A percentile compares a stretch with the other conserved stretches of the same genome.
These are phyloP conservation scores for Knoxdaviesia proteae DNA, from an alignment of 2,329 filamentous ascomycete genomes.

Conservation along the genomic window DNA sequence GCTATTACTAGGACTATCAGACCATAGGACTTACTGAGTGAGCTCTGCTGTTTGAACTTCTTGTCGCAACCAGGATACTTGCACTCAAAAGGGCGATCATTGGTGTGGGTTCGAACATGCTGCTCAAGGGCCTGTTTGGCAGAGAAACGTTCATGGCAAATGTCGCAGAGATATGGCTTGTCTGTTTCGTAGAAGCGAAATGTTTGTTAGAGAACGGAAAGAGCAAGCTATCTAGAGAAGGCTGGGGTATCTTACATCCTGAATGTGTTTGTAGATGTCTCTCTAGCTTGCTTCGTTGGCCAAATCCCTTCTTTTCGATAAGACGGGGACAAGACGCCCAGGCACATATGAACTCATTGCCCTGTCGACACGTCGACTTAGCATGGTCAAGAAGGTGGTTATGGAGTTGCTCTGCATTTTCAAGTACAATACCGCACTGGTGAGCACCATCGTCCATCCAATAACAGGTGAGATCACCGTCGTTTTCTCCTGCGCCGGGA, in stretches of 20 bases:
- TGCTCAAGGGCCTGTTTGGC: constrained; percentile 48
- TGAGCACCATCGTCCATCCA: constrained; percentile 11
- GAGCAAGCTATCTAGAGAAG: background rate
- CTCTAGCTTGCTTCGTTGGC: constrained; percentile 41
- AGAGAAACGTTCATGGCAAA: constrained; percentile 38
- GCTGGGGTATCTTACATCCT: constrained; percentile 25
- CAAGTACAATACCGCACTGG: constrained; percentile 16
- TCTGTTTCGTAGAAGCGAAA: constrained; percentile 15
- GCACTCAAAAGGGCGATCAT: constrained; percentile 42
- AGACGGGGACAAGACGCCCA: constrained; percentile 34
- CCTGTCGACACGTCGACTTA: constrained; percentile 19
- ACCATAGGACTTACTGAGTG: constrained; percentile 29
- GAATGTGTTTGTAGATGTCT: constrained; percentile 46
- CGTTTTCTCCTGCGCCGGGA: too few species aligned
- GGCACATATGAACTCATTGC: constrained; percentile 27
- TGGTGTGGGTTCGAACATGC: constrained; percentile 45
- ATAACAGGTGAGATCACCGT: constrained; percentile 12
- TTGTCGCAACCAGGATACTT: constrained; percentile 26
- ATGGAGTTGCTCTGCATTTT: constrained; percentile 28
- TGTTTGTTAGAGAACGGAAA: constrained; percentile 3
- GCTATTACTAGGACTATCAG: background rate
- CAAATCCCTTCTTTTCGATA: constrained; percentile 23
- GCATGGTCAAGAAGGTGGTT: constrained; percentile 31
- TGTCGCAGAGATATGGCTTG: constrained; percentile 35
- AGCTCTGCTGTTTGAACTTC: constrained; percentile 45